Conservation (phyloP, 164 flowering plant genomes). For the Kalanchoe fedtschenkoi region DNA sequence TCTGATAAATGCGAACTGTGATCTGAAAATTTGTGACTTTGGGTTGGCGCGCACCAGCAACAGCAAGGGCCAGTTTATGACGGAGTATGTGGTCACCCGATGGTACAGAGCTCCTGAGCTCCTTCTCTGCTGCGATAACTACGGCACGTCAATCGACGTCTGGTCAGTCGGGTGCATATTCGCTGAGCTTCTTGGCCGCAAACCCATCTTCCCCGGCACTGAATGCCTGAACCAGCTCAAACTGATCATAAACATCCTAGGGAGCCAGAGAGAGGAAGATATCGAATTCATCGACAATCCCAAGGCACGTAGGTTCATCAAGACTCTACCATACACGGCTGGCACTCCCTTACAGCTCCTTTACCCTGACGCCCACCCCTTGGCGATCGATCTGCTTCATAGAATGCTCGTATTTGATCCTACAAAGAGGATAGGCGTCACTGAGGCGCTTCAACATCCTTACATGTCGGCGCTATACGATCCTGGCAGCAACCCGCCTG, state of each 20-base stretch:
- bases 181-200: conserved; percentile 82
- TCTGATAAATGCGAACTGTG: too few species aligned
- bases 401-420: conserved; percentile 89
- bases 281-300: conserved; percentile 78
- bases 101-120: conserved; percentile 96
- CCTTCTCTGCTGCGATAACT: conserved; percentile 86
- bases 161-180: conserved; percentile 98
- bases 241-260: conserved; percentile 69
- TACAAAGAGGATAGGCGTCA: conserved; percentile 73
- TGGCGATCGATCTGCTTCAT: conserved; percentile 70
- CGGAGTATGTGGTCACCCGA: too few species aligned
- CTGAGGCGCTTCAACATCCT: too few species aligned
- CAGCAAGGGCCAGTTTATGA: conserved; percentile 80
- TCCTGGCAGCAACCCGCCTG: neutral
- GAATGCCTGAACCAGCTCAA: conserved; percentile 90
- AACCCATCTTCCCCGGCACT: conserved; percentile 82
- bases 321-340: conserved; percentile 51
- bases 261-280: conserved; percentile 67
- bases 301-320: conserved; percentile 62
- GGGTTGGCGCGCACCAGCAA: conserved; percentile 85
- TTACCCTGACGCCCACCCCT: conserved; percentile 64
- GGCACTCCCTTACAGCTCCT: conserved; percentile 51
- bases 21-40: conserved; percentile 91
- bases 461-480: neutral
- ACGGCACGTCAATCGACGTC: conserved; percentile 82